These are phyloP conservation scores for Rhexocercosporidium sp. DNA, from an alignment of 2,329 filamentous ascomycete species.

Conservation along the genomic window DNA sequence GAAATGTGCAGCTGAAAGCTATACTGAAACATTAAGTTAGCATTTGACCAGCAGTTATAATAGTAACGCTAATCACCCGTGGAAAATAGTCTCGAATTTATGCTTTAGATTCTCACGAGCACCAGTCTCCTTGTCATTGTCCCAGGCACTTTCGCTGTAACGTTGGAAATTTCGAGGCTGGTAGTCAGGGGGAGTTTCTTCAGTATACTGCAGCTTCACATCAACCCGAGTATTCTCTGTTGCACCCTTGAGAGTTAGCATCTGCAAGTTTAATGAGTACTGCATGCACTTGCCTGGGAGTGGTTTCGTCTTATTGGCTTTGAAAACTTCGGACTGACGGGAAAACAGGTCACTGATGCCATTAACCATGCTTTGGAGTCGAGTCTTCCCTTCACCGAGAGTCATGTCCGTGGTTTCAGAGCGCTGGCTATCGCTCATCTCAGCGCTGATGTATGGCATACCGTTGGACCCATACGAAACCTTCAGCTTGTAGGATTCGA, in stretches of 20 bases:
- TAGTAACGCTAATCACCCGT: not conserved
- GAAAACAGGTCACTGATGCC: slow-evolving; percentile 1
- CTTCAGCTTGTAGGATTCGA: slow-evolving; percentile 5
- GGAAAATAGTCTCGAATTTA: slow-evolving; percentile 4
- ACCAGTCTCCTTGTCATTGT: not conserved
- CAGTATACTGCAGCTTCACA: slow-evolving; percentile 6
- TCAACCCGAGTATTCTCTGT: not conserved
- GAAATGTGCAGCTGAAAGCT: not conserved
- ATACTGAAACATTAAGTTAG: not conserved
- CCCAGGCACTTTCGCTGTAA: not conserved
- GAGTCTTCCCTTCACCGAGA: not conserved
- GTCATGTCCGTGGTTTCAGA: not conserved
- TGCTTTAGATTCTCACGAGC: not conserved
- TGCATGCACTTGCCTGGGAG: not conserved
- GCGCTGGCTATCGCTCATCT: slow-evolving; percentile 3
- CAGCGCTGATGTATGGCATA: slow-evolving; percentile 3
- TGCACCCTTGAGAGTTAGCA: not conserved
- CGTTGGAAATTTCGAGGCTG: slow-evolving; percentile 2
- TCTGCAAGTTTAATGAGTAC: not conserved
- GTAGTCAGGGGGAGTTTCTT: slow-evolving; percentile 1
- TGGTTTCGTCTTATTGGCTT: not conserved
- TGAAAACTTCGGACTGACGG: not conserved
- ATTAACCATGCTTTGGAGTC: slow-evolving; percentile 9
- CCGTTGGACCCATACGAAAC: not conserved
- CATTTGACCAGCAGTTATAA: not conserved